Percentiles rank a stretch among this genome's conserved stretches.
Evolutionary conservation across 306 rosid genomes (phyloP).

Genomic region (Rosa multiflora): DNA sequence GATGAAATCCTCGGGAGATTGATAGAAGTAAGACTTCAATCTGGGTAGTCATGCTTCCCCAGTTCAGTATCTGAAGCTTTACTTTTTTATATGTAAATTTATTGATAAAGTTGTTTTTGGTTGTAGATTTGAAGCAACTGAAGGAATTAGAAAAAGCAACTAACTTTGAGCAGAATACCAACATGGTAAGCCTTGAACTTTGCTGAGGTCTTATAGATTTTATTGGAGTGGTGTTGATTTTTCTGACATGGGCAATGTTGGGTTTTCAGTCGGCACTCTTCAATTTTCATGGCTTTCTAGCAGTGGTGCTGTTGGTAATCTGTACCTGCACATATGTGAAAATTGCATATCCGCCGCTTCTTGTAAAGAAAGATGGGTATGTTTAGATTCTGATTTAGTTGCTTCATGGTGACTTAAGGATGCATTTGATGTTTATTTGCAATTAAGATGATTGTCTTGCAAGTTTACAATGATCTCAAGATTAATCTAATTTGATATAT

Average conservation of each 20-base stretch:
- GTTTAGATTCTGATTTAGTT: not conserved
- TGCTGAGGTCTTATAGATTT: not conserved
- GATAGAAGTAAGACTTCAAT: not conserved
- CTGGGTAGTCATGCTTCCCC: not conserved
- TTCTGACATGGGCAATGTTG: not conserved
- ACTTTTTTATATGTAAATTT: not conserved
- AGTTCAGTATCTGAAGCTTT: not conserved
- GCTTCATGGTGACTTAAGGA: not conserved
- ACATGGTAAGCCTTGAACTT: not conserved
- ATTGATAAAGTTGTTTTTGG: not conserved
- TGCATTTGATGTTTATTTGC: not conserved
- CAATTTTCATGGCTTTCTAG: not conserved
- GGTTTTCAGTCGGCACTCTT: not conserved
- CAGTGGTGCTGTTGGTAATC: not conserved
- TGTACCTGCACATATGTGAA: not conserved
- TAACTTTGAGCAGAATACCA: no score
- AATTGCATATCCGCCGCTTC: not conserved
- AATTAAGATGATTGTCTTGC: not conserved
- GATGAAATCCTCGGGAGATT: not conserved
- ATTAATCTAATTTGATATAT: not conserved
- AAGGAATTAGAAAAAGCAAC: not conserved
- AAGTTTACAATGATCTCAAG: not conserved
- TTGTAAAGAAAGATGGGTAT: not conserved
- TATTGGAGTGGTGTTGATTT: not conserved
- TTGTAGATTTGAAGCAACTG: not conserved